These are phyloP conservation scores for Colletotrichum echinochloae DNA, from an alignment of 2,329 filamentous ascomycete species.

Conservation along the genomic window DNA sequence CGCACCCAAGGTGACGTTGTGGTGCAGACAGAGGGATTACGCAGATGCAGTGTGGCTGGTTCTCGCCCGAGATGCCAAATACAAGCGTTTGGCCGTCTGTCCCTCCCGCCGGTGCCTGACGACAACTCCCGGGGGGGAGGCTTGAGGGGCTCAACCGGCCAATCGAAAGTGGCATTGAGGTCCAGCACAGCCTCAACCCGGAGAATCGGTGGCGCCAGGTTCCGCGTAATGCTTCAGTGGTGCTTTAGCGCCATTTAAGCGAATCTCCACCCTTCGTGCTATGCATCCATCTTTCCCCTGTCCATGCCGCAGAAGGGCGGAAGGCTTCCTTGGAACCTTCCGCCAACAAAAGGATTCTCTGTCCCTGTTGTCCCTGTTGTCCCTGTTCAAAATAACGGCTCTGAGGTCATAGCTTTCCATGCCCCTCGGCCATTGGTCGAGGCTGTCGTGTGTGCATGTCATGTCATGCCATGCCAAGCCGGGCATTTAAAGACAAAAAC, in stretches of 20 bases:
- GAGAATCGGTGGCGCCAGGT: slow-evolving; percentile 35
- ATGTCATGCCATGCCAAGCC: not conserved
- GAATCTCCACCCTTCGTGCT: slow-evolving; percentile 28
- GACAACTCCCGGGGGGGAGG: slow-evolving; percentile 28
- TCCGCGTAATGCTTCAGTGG: slow-evolving; percentile 37
- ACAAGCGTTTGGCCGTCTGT: slow-evolving; percentile 38
- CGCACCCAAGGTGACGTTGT: slow-evolving; percentile 40
- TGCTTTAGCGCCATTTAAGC: slow-evolving; percentile 35
- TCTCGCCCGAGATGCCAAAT: slow-evolving; percentile 40
- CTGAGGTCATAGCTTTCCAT: slow-evolving; percentile 38
- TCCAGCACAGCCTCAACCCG: slow-evolving; percentile 37
- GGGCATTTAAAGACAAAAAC: slow-evolving; percentile 18
- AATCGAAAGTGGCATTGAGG: slow-evolving; percentile 16
- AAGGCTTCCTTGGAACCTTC: slow-evolving; percentile 35
- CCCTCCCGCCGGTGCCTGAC: slow-evolving; percentile 38
- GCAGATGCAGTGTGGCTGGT: slow-evolving; percentile 42
- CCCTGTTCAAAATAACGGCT: slow-evolving; percentile 21
- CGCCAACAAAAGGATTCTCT: slow-evolving; percentile 19
- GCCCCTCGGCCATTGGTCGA: slow-evolving; percentile 23
- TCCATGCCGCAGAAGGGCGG: slow-evolving; percentile 33
- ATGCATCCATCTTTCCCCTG: slow-evolving; percentile 19
- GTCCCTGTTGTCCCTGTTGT: slow-evolving; percentile 3
- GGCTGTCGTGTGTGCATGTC: not conserved
- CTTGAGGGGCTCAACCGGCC: slow-evolving; percentile 20
- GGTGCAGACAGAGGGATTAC: slow-evolving; percentile 41